Base-by-base conservation (phyloP, 2,329 filamentous ascomycete species). In the Fusarium illudens region DNA sequence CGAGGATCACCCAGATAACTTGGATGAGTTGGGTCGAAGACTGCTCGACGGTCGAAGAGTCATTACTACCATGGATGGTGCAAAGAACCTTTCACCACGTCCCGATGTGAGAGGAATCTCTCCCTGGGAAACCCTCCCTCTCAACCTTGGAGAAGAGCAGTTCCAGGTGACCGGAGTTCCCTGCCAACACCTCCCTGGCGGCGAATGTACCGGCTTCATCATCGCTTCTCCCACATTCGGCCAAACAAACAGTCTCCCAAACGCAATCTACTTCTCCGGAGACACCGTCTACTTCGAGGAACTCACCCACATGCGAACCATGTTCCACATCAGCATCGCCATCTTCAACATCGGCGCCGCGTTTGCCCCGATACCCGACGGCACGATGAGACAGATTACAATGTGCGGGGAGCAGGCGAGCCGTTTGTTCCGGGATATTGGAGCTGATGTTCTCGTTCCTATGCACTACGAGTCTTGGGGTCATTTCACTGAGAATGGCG, bases 381-480 rank as follows among this genome's bases (percentile, higher is more conserved):
- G 36, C 8, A 32, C 29, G 2, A 44, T 15, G 7, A 25, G 15
- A 11, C 58, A 64, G 25, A 61, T 61, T 22, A 64, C 61, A 1
- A 57, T 64, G 61, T 52, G 55, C 9, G 61, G 51, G 4, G 34
- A 33, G 10, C 61, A 64, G 6, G 58, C 61, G 1, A 36, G 29
- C 12, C 51, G n/a, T 5, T 33, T 64, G 5, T 48, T 64, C 25
- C 30, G 37, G 0, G 61, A 61, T 0, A 53, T 61, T 20, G 33
- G 33, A 1, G 61, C 58, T 4, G 51, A 64, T 11, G 11, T 56
- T 4, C 20, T 61, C 3, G 20, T 64, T 3, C 61, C 61, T 10
- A 64, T 64, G 61, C 61, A 64, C 17, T 64, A 52, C 2, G 61
- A 61, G 15, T 61, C 61, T 1, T 64, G 51, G 58, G 52, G 30